Percentiles rank a stretch among this genome's conserved stretches.
Conservation (phyloP, 495 filamentous ascomycete species). For the Hypoxylon lenormandii region DNA sequence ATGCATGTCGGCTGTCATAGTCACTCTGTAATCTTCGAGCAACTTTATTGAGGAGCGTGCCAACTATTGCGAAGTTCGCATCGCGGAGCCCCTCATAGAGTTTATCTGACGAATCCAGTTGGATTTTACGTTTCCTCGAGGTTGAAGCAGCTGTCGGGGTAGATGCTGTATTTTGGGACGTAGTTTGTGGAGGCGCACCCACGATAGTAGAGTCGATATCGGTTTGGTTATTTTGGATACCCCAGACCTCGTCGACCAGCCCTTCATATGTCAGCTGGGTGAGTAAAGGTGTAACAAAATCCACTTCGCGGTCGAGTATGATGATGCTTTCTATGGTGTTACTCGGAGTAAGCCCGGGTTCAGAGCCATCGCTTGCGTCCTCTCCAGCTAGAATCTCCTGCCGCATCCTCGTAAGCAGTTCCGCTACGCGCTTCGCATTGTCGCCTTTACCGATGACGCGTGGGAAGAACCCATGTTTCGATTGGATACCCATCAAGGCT, state of each 20-base stretch:
- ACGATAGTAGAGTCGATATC: constrained; percentile 94
- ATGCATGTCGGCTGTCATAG: constrained; percentile 88
- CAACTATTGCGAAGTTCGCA: constrained; percentile 94
- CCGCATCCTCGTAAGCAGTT: constrained; percentile 91
- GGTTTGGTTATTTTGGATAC: constrained; percentile 86
- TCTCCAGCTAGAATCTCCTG: constrained; percentile 87
- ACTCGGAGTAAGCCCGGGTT: constrained; percentile 84
- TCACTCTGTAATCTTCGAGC: constrained; percentile 87
- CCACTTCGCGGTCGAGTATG: constrained; percentile 93
- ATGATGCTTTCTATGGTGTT: constrained; percentile 87
- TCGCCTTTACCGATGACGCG: constrained; percentile 97
- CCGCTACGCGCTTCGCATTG: constrained; percentile 86
- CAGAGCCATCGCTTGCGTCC: constrained; percentile 69
- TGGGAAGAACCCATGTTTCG: constrained; percentile 91
- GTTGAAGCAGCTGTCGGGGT: constrained; percentile 50
- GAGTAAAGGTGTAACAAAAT: constrained; percentile 88
- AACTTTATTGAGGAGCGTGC: constrained; percentile 86
- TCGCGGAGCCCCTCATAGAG: constrained; percentile 90
- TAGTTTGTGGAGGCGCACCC: constrained; percentile 72
- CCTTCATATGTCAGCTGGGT: constrained; percentile 98
- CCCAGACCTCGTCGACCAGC: constrained; percentile 91
- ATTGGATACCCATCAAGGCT: constrained; percentile 95
- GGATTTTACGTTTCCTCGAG: constrained; percentile 85
- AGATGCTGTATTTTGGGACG: constrained; percentile 65
- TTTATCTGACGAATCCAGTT: constrained; percentile 88